Evolutionary conservation across 108 stramenopile genomes (phyloP), one percentile per base, ranked within the genome.

Genomic region (Skeletonema marinoi): DNA sequence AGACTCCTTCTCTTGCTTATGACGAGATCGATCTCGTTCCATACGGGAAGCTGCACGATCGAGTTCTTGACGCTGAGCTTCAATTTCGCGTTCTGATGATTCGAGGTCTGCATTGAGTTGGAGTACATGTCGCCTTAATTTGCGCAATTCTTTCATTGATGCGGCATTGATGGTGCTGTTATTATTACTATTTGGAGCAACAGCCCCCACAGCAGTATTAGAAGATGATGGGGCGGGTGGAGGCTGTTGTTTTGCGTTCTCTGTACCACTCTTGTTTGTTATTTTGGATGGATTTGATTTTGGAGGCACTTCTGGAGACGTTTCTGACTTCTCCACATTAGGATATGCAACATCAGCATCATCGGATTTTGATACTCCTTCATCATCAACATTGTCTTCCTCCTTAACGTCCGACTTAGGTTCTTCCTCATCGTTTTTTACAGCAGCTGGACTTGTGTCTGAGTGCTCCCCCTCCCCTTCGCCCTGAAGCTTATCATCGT

Each of bases 61-160:
- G 17, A 94, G 78, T 78, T 94, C 93, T 17, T 76, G 73, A n/a
- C 93, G 81, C 42, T 89, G 91, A 11, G 93, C 93, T 68, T 85
- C 71, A 13, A 94, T 72, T 88, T 94, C 93, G 25, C 61, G 56
- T 78, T 94, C 93, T 11, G 93, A 90, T 21, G 85, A 60, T 70
- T 92, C 91, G 30, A 94, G 87, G 42, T 88, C 83, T 51, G 78
- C 64, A 74, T 90, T 91, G 25, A 94, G 88, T 48, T 87, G 69
- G n/a, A 94, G 86, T 17, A 94, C 82, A 74, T 92, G 87, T 1
- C 91, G 90, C 32, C 90, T 80, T 12, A 92, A 74, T 21, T 81
- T 88, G 19, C 91, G 83, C 14, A 81, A 70, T 79, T 94, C 90
- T 67, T 90, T 94, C 33, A 65, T 56, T 56, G 54, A 56, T 56